Percentiles rank a stretch among this genome's conserved stretches.
Evolutionary conservation across 257 asterid species (phyloP).

Genomic region (Solanum dulcamara): DNA sequence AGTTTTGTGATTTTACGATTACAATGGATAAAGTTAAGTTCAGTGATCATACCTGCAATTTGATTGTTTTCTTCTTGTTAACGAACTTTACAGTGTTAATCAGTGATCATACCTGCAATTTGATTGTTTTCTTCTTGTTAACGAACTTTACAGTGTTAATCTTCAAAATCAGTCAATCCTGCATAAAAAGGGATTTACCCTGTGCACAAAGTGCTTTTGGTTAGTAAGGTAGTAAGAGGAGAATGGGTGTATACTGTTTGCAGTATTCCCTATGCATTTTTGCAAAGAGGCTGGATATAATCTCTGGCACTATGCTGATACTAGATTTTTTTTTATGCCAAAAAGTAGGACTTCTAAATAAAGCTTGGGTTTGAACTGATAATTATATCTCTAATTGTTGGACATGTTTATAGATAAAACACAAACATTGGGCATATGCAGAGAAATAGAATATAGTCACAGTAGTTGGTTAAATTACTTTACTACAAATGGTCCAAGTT

Average conservation of each 20-base stretch:
- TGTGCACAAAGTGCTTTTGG: neutral
- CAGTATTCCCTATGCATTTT: neutral
- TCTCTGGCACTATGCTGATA: neutral
- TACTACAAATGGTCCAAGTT: neutral
- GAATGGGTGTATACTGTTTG: neutral
- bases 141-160: neutral
- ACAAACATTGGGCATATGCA: neutral
- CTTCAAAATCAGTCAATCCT: neutral
- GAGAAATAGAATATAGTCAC: neutral
- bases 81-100: neutral
- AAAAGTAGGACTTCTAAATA: neutral
- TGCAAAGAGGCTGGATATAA: neutral
- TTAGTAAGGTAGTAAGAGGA: neutral
- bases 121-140: neutral
- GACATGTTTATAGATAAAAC: neutral
- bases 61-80: neutral
- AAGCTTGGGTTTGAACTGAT: neutral
- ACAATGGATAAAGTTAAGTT: neutral
- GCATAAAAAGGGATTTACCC: neutral
- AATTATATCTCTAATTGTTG: neutral
- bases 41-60: neutral
- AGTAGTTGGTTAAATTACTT: neutral
- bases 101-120: neutral
- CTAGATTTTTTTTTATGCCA: neutral
- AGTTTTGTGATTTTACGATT: neutral